These are phyloP conservation scores for Usnea hakonensis DNA, from an alignment of 495 filamentous ascomycete species.

Conservation along the genomic window DNA sequence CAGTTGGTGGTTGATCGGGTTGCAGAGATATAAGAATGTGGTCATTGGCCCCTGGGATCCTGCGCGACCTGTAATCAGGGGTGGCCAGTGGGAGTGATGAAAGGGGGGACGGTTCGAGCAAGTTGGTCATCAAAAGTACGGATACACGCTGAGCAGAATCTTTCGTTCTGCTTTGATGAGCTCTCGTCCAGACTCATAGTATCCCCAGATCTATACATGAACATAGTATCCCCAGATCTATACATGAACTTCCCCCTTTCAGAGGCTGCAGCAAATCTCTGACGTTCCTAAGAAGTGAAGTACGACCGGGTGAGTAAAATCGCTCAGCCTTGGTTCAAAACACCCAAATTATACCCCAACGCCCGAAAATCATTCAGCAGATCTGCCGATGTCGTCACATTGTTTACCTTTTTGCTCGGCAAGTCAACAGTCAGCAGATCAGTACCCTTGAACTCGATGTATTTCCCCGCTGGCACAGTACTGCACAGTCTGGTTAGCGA, in stretches of 20 bases:
- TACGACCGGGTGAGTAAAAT: not conserved
- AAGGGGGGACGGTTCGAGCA: not conserved
- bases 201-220: not conserved
- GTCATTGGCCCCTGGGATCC: conserved; percentile 98
- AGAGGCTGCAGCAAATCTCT: not conserved
- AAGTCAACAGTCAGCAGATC: conserved; percentile 17
- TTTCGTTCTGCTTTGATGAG: not conserved
- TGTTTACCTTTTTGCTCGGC: conserved; percentile 15
- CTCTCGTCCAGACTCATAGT: not conserved
- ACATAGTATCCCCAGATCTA: not conserved
- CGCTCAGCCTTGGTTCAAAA: not conserved
- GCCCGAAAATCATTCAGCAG: conserved; percentile 17
- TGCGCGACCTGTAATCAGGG: conserved; percentile 68
- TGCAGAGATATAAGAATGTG: conserved; percentile 99
- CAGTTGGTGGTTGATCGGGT: conserved; percentile 93
- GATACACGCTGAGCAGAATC: not conserved
- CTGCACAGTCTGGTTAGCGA: not conserved
- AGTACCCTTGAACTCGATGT: conserved; percentile 16
- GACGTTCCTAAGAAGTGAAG: not conserved
- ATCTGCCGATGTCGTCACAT: conserved; percentile 16
- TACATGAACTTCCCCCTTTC: not conserved
- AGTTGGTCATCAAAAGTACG: not conserved
- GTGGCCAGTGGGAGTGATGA: conserved; percentile 20
- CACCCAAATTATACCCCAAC: conserved; percentile 16
- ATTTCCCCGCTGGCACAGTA: conserved; percentile 1